Evolutionary conservation across 768 basidiomycete genomes (phyloP).

Genomic region (Zangia roseola): DNA sequence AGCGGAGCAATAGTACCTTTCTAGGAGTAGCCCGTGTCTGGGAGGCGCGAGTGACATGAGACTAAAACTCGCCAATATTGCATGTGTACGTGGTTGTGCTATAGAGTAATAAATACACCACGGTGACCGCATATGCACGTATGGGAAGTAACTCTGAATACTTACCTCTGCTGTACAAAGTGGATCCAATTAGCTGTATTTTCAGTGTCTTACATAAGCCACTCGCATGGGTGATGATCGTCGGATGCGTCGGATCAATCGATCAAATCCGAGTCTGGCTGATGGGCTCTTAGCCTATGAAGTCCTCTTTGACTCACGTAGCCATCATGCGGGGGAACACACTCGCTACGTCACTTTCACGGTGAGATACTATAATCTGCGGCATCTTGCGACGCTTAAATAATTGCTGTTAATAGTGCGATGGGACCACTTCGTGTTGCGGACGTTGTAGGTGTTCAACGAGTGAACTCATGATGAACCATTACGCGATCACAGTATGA

Average conservation of each 20-base stretch:
- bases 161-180: background rate
- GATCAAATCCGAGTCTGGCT: no score
- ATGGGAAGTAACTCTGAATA: no score
- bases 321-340: background rate
- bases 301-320: constrained; percentile 3
- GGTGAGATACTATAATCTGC: background rate
- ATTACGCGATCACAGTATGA: constrained; percentile 4
- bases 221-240: background rate
- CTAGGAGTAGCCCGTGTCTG: no score
- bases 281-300: background rate
- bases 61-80: no score
- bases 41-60: no score
- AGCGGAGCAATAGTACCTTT: no score
- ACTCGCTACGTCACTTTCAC: background rate
- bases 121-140: background rate
- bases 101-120: background rate
- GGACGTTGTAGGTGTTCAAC: background rate
- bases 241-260: no score
- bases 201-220: constrained; percentile 14
- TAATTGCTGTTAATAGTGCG: background rate
- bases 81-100: no score
- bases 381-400: background rate
- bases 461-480: no score
- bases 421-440: background rate
- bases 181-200: background rate